Evolutionary conservation across 352 stramenopile species (phyloP), one percentile per base, ranked within the genome.

Genomic region (Pythium grandisporangium): DNA sequence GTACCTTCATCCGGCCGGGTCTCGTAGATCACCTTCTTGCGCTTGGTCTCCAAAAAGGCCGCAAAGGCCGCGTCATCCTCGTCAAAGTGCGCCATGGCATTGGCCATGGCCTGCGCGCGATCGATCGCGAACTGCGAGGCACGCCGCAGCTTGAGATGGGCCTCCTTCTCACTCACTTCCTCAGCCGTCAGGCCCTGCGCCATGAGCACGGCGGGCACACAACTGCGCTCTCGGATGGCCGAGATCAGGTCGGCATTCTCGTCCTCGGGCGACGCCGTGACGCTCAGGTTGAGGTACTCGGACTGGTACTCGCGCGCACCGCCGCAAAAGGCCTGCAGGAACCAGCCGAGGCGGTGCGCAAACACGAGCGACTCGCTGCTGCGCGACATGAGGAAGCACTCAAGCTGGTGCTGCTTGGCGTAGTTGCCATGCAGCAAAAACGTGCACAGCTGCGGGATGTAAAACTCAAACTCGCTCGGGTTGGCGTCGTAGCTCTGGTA

Each of bases 381-480:
- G 23, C 83, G 58, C 1, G 80, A 84, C 60, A 93, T 77, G 21
- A 95, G 48, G 39, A 95, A 94, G 22, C 79, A 89, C 58, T 94
- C 75, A 11, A 93, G 58, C 40, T 84, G 66, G 37, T 89, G 78
- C 48, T 86, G 72, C 43, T 89, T 88, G 20, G 55, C 67, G 57
- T 93, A 94, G 42, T 87, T 83, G 7, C 80, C 76, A 35, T 94
- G 81, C 0, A 88, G 45, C 22, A 94, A 32, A 30, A 93, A 92
- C 12, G 83, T 95, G 46, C 77, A 90, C 0, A 95, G 63, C 42
- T 95, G 84, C 8, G 81, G 84, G 42, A 95, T 88, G 55, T 95
- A 95, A 40, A 94, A 95, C 55, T 91, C 80, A 34, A 95, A 80
- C 55, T 84, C 75, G 13, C 46, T 30, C 4, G 71, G 70, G 41